Percentiles rank a stretch among this genome's conserved stretches.
Conservation (phyloP, 352 stramenopile species). For the Phytopythium montanum region DNA sequence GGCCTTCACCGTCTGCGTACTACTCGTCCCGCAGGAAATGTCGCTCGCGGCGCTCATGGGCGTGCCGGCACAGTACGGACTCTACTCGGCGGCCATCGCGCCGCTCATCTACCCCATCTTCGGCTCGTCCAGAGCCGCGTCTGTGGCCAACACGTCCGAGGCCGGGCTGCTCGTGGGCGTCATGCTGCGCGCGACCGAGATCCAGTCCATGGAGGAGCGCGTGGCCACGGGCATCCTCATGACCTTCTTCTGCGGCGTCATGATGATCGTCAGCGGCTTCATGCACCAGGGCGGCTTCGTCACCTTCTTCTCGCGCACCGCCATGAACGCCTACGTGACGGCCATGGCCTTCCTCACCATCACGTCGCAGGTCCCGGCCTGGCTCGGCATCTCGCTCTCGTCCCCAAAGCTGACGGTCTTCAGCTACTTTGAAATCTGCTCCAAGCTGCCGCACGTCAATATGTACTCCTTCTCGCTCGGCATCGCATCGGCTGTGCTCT, state of each 20-base stretch:
- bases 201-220: slow-evolving; percentile 47
- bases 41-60: slow-evolving; percentile 89
- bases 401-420: slow-evolving; percentile 47
- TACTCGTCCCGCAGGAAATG: slow-evolving; percentile 92
- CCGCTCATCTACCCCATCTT: slow-evolving; percentile 75
- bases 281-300: slow-evolving; percentile 58
- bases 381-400: slow-evolving; percentile 49
- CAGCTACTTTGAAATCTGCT: slow-evolving; percentile 48
- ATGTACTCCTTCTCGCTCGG: slow-evolving; percentile 46
- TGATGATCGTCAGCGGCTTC: slow-evolving; percentile 57
- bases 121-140: slow-evolving; percentile 54
- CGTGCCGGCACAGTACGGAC: slow-evolving; percentile 60
- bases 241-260: slow-evolving; percentile 55
- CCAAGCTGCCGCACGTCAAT: slow-evolving; percentile 46
- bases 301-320: slow-evolving; percentile 69
- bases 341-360: slow-evolving; percentile 66
- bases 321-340: slow-evolving; percentile 73
- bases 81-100: slow-evolving; percentile 68
- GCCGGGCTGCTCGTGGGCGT: slow-evolving; percentile 61
- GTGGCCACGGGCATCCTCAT: slow-evolving; percentile 65
- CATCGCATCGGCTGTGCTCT: slow-evolving; percentile 38
- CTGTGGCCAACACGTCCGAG: slow-evolving; percentile 65
- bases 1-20: slow-evolving; percentile 79
- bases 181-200: slow-evolving; percentile 44
- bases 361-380: slow-evolving; percentile 54